Evolutionary conservation across 306 rosid genomes (phyloP).

Genomic region (Medicago truncatula): MtrunA17r5.0-ANR NC_053044.1:42608501-42609000

Average conservation of each 20-base stretch:
- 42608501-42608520: slow-evolving; percentile 66
- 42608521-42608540: slow-evolving; percentile 64
- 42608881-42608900: slow-evolving; percentile 77
- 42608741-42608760: too few relatives aligned
- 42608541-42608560: slow-evolving; percentile 81
- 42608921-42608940: neutral
- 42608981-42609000: neutral
- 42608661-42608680: slow-evolving; percentile 27
- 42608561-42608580: slow-evolving; percentile 64
- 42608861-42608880: slow-evolving; percentile 59
- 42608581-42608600: neutral
- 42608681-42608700: slow-evolving; percentile 32
- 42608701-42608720: slow-evolving; percentile 15
- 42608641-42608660: neutral
- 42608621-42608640: too few relatives aligned
- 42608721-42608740: too few relatives aligned
- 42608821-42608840: slow-evolving; percentile 14
- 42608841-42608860: slow-evolving; percentile 86
- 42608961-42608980: too few relatives aligned
- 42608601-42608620: too few relatives aligned
- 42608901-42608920: neutral
- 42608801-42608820: neutral
- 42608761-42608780: too few relatives aligned
- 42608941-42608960: too few relatives aligned
- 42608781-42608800: too few relatives aligned